Evolutionary conservation across 73 alveolate species (phyloP).

Genomic region (Blepharisma stoltei): DNA sequence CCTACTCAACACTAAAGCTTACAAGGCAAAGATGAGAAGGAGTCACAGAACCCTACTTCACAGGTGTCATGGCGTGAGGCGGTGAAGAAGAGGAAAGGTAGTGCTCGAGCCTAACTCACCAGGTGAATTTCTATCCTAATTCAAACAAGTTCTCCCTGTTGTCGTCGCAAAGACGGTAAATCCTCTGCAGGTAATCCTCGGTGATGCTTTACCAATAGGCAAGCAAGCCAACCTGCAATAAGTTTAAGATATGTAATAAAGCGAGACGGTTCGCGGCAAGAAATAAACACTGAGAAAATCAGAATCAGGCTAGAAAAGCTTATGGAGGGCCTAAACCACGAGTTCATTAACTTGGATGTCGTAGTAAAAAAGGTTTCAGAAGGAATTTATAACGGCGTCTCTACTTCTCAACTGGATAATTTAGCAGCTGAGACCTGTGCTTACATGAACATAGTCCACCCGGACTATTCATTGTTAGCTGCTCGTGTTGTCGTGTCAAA

Average conservation of each 20-base stretch:
- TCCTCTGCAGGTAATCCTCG: too few relatives aligned
- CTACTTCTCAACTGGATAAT: conserved; percentile 81
- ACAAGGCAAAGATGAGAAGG: too few relatives aligned
- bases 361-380: conserved; percentile 44
- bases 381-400: conserved; percentile 64
- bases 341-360: conserved; percentile 42
- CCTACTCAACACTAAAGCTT: too few relatives aligned
- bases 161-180: too few relatives aligned
- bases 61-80: too few relatives aligned
- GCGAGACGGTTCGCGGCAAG: conserved; percentile 44
- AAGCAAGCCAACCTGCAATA: too few relatives aligned
- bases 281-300: conserved; percentile 32
- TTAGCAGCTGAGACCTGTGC: conserved; percentile 86
- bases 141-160: too few relatives aligned
- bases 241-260: conserved; percentile 39
- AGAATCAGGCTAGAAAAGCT: conserved; percentile 30
- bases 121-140: too few relatives aligned
- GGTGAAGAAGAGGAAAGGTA: too few relatives aligned
- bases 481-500: conserved; percentile 91
- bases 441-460: conserved; percentile 54
- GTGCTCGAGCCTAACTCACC: too few relatives aligned
- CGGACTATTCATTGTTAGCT: conserved; percentile 88
- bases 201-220: too few relatives aligned
- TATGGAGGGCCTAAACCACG: conserved; percentile 29
- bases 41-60: too few relatives aligned